Base-by-base conservation (phyloP, 164 flowering plant genomes). In the Euptelea pleiosperma region DNA sequence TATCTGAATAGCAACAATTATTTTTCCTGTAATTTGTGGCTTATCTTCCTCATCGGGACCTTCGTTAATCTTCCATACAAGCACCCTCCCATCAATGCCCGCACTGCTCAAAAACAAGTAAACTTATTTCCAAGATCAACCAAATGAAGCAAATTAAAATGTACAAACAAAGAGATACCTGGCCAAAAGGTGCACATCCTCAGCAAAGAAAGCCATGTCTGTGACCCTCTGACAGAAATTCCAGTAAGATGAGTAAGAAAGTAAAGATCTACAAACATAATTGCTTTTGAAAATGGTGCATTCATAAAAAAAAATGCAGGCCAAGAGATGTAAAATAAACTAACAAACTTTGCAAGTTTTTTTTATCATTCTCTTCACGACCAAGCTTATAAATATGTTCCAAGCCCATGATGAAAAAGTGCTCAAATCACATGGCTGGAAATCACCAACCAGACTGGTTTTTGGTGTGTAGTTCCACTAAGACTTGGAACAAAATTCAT, bases 161-260 rank as follows among this genome's bases (percentile, higher is more conserved):
- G 6, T 43, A 61, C 28, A 49, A 11, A 63, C 16, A 60, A 58
- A 52, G 8, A 34, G 37, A 43, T 74, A 92, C 98, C 98, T 91
- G 57, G 97, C 96, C 77, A 94, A 63, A 63, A 91, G 91, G 65
- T 86, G 96, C 62, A 91, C 97, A 70, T 94, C 96, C 61, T 88
- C 97, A 6, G 99, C 97, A 71, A 88, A 94, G 76, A 94, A 94
- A 57, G 88, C 87, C 96, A 91, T 88, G 74, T 94, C 99, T 3
- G 91, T 79, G 51, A 94, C 96, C 75, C 96, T 83, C 99, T 94
- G 85, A 53, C 25, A 66, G 40, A 70, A 42, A n/a, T n/a, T n/a
- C n/a, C n/a, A n/a, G n/a, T n/a, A n/a, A 10, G 5, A 19, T 16
- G 16, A 22, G n/a, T 0, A 54, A 60, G 16, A 5, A 58, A 14